phyloP scores from a whole-genome alignment of 2,329 filamentous ascomycete species.

The Exophiala alcalophila region DNA sequence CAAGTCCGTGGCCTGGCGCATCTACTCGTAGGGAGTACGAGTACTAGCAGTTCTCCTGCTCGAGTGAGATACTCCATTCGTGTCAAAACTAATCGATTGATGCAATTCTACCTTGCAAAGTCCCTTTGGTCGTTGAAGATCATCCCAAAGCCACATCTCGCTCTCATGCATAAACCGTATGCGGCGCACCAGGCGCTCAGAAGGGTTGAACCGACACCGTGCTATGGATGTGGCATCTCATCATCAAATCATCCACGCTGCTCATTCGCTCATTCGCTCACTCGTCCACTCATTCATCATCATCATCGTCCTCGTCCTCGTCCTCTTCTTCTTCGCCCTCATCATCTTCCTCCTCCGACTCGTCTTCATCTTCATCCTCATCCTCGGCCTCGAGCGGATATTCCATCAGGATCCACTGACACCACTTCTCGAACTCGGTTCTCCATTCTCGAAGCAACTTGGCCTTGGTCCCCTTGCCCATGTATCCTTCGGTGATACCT shows the following conservation, averaged over 20 bases:
- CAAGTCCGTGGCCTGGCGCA: no score
- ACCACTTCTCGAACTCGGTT: slow-evolving; percentile 82
- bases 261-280: background rate
- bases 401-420: slow-evolving; percentile 81
- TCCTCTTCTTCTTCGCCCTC: slow-evolving; percentile 28
- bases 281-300: slow-evolving; percentile 5
- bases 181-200: slow-evolving; percentile 1
- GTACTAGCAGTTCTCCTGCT: no score
- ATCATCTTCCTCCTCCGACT: slow-evolving; percentile 28
- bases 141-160: no score
- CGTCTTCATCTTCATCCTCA: slow-evolving; percentile 34
- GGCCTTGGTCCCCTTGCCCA: slow-evolving; percentile 69
- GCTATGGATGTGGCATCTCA: no score
- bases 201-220: background rate
- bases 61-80: no score
- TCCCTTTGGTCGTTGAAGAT: no score
- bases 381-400: slow-evolving; percentile 56
- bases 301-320: slow-evolving; percentile 23
- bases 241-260: no score
- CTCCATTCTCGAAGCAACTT: slow-evolving; percentile 74
- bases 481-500: slow-evolving; percentile 69
- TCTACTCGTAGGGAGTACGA: no score
- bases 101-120: no score
- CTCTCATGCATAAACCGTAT: no score
- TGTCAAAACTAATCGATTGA: no score